Conservation (phyloP, 139 green algal species). For the Nannochloris sp. region DNA sequence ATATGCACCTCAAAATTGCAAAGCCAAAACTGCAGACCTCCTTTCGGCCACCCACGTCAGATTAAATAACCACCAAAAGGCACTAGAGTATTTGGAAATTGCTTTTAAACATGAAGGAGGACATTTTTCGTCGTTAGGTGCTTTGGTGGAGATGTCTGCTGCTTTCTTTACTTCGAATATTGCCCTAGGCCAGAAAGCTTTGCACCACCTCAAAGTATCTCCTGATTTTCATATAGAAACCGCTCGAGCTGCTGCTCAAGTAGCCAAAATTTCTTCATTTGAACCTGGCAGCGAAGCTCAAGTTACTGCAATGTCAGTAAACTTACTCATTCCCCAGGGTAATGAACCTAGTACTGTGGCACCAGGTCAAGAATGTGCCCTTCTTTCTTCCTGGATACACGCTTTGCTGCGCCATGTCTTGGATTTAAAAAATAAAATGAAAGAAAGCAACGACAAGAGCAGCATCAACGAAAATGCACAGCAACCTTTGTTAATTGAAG, state of each 20-base stretch:
- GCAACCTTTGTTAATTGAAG: neutral
- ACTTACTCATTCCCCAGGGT: neutral
- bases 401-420: neutral
- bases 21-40: neutral
- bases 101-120: slow-evolving; percentile 8
- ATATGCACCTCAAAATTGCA: neutral
- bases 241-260: neutral
- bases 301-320: neutral
- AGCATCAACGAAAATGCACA: neutral
- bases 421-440: too few species aligned
- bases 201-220: neutral
- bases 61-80: slow-evolving; percentile 3
- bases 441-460: neutral
- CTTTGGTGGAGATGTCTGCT: neutral
- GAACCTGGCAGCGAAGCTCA: neutral
- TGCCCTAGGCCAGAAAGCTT: too few species aligned
- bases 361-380: neutral
- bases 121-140: slow-evolving; percentile 1
- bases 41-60: slow-evolving; percentile 4
- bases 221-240: slow-evolving; percentile 7
- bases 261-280: neutral
- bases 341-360: neutral
- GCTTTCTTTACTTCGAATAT: too few species aligned
- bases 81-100: slow-evolving; percentile 12
- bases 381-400: neutral